These are phyloP conservation scores for Macrophomina phaseolina DNA, from an alignment of 2,329 filamentous ascomycete genomes.

Conservation along the genomic window DNA sequence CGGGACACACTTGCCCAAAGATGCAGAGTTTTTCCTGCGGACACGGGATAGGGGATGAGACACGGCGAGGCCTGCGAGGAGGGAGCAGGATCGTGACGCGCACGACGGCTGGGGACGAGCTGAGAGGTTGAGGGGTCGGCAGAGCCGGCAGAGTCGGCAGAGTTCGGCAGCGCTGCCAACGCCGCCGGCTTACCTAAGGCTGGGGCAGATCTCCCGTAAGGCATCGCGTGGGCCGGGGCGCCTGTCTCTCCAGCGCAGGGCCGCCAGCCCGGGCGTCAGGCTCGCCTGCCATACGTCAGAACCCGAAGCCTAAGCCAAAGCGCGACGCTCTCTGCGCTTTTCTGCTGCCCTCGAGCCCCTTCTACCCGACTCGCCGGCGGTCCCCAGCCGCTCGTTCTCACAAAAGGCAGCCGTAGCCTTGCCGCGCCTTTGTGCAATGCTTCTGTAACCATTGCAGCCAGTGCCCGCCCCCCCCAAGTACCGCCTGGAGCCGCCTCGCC, in stretches of 20 bases:
- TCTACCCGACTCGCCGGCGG: background rate
- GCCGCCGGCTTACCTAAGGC: background rate
- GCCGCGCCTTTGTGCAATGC: background rate
- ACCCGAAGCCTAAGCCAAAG: constrained; percentile 3
- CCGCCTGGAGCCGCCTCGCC: background rate
- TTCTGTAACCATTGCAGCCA: background rate
- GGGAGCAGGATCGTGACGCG: background rate
- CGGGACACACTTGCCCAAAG: background rate
- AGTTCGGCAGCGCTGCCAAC: background rate
- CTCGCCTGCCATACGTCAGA: constrained; percentile 1
- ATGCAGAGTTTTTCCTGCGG: background rate
- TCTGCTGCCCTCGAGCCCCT: background rate
- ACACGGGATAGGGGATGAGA: background rate
- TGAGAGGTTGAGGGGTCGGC: background rate
- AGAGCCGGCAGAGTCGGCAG: background rate
- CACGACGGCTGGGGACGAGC: background rate
- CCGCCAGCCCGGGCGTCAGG: background rate
- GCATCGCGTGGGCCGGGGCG: background rate
- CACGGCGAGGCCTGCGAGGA: background rate
- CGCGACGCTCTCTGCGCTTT: background rate
- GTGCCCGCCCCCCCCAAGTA: background rate
- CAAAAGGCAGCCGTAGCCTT: background rate
- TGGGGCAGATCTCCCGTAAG: background rate
- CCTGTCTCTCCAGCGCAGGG: background rate
- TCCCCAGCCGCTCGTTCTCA: too few species aligned